Conservation (phyloP, 106 monocot genomes). For the Dendrobium officinale region DNA sequence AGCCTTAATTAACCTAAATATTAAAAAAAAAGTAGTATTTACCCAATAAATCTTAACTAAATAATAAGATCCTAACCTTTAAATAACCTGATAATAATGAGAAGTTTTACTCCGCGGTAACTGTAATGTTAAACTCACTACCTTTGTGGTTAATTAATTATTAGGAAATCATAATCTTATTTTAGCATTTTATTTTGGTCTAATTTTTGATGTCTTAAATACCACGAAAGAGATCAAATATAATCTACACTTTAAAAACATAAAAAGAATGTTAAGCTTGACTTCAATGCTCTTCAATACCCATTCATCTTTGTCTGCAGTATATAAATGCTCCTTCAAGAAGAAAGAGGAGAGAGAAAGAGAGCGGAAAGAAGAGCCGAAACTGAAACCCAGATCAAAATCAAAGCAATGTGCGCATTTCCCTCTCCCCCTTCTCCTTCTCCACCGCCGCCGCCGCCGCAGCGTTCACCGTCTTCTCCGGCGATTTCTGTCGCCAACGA, state of each 20-base stretch:
- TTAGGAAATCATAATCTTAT: no score
- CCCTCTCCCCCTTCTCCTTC: conserved; percentile 57
- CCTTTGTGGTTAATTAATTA: no score
- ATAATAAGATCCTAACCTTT: no score
- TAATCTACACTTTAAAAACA: not conserved
- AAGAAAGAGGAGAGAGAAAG: not conserved
- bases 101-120: no score
- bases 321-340: not conserved
- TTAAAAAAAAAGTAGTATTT: no score
- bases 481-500: not conserved
- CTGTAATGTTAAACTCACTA: no score
- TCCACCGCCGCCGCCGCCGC: conserved; percentile 16
- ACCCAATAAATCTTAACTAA: no score
- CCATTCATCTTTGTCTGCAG: not conserved
- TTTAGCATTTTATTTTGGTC: no score
- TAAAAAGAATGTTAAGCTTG: not conserved
- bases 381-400: not conserved
- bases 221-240: not conserved
- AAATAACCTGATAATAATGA: no score
- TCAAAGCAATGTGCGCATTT: not conserved
- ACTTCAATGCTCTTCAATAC: not conserved
- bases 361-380: not conserved
- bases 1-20: no score
- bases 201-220: not conserved
- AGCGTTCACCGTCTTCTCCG: not conserved